Evolutionary conservation across 345 rosid species (phyloP).

Genomic region (Populus davidiana): DNA sequence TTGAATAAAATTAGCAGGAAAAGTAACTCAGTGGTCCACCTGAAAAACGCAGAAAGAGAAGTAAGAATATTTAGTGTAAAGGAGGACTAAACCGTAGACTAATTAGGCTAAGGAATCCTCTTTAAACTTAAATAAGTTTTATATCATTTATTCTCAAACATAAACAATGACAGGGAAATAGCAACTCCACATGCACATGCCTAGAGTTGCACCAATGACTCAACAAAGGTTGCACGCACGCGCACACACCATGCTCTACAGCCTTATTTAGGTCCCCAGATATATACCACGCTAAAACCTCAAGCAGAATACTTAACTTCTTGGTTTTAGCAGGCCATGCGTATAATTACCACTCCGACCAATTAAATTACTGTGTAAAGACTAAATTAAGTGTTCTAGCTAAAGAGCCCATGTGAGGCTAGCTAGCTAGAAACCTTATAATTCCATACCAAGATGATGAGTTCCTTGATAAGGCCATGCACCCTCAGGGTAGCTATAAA

Average conservation of each 20-base stretch:
- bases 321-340: conserved; percentile 7
- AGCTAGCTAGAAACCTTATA: conserved; percentile 33
- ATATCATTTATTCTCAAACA: conserved; percentile 33
- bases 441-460: neutral
- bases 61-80: conserved; percentile 23
- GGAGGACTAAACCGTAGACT: conserved; percentile 27
- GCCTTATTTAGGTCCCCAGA: conserved; percentile 27
- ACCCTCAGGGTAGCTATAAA: conserved; percentile 18
- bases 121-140: conserved; percentile 27
- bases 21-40: conserved; percentile 39
- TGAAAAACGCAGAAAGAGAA: conserved; percentile 33
- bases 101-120: conserved; percentile 36
- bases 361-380: conserved; percentile 9
- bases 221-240: conserved; percentile 18
- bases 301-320: neutral
- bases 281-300: conserved; percentile 2
- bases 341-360: conserved; percentile 7
- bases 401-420: conserved; percentile 30
- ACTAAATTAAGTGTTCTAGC: conserved; percentile 25
- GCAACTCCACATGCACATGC: conserved; percentile 48
- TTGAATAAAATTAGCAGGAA: conserved; percentile 10
- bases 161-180: conserved; percentile 31
- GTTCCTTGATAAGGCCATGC: conserved; percentile 4
- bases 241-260: conserved; percentile 11
- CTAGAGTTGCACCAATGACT: conserved; percentile 30